Base-by-base conservation (phyloP, 257 asterid species). In the Echites panduratus region DNA sequence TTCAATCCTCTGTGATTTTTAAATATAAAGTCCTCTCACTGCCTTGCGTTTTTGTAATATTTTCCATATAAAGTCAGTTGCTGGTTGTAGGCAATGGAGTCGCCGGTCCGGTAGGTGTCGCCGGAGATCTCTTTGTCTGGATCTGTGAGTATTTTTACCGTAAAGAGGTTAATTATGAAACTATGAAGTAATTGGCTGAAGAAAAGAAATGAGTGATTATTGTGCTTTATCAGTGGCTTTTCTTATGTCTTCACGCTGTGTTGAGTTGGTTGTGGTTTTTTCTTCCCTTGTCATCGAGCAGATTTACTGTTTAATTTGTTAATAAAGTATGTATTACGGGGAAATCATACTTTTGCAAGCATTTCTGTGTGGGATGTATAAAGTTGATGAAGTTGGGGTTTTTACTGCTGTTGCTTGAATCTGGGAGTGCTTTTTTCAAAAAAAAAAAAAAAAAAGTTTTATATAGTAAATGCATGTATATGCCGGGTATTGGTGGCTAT, bases 21-120 rank as follows among this genome's bases (percentile, higher is more conserved):
- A 26, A 11, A 75, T 75, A 54, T 72, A 58, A 12, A 40, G 38
- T 41, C 50, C 59, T 61, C 80, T 58, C 61, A 11, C 44, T 24
- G 27, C 59, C 20, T 2, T 13, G 40, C 2, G 20, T 38, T 50
- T 52, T 27, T 49, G 73, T 72, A 45, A n/a, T 68, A 17, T 61
- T 6, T 50, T 53, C 17, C 50, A 26, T 12, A 40, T 11, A 64
- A 10, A 26, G 66, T 14, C 29, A 44, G 32, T 29, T 68, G 62
- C 64, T 41, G 71, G 57, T 63, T 68, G 61, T 78, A 72, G 65
- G 27, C 38, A 68, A 66, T 70, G 79, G 66, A 73, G 64, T 75
- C 53, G 78, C 63, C 76, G 32, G 77, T 80, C 77, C 77, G 87
- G 77, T 75, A 80, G 72, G 73, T 52, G 54, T 82, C 63, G 68